These are phyloP conservation scores for Capronia coronata DNA, from an alignment of 2,329 filamentous ascomycete genomes.

Conservation along the genomic window DNA sequence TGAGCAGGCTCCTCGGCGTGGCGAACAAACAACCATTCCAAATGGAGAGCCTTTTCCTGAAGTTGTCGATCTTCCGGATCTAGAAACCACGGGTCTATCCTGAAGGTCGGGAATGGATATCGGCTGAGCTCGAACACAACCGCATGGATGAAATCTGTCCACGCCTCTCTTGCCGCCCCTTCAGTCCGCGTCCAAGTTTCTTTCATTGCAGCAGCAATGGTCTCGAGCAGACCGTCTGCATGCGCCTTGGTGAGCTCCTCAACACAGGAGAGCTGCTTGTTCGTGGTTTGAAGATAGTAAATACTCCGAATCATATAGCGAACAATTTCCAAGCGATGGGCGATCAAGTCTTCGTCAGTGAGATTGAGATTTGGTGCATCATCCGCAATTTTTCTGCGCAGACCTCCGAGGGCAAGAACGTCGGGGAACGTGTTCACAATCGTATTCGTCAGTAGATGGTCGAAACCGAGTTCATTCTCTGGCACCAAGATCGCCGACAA, in stretches of 20 bases:
- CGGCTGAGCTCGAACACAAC: constrained; percentile 15
- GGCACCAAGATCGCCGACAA: constrained; percentile 12
- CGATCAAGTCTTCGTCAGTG: constrained; percentile 9
- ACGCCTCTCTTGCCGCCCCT: constrained; percentile 5
- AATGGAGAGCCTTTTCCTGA: constrained; percentile 6
- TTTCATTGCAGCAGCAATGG: constrained; percentile 15
- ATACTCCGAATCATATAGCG: constrained; percentile 17
- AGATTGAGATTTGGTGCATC: not conserved
- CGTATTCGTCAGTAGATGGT: constrained; percentile 17
- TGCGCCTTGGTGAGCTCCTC: constrained; percentile 4
- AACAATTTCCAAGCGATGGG: constrained; percentile 17
- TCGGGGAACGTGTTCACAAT: constrained; percentile 13
- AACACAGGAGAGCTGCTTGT: not conserved
- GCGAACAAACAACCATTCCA: constrained; percentile 14
- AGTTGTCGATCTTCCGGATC: constrained; percentile 2
- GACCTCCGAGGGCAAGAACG: constrained; percentile 9
- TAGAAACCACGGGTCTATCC: constrained; percentile 14
- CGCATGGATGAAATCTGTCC: constrained; percentile 14
- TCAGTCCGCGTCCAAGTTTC: constrained; percentile 9
- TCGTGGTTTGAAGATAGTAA: constrained; percentile 3
- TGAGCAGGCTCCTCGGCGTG: not conserved
- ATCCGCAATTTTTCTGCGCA: constrained; percentile 7
- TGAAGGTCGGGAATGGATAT: constrained; percentile 14
- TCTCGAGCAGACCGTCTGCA: constrained; percentile 10
- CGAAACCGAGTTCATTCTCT: constrained; percentile 10